A percentile compares a stretch with the other conserved stretches of the same genome.
Conservation (phyloP, 1,284 basidiomycete genomes). For the Ceratobasidium sp. region DNA sequence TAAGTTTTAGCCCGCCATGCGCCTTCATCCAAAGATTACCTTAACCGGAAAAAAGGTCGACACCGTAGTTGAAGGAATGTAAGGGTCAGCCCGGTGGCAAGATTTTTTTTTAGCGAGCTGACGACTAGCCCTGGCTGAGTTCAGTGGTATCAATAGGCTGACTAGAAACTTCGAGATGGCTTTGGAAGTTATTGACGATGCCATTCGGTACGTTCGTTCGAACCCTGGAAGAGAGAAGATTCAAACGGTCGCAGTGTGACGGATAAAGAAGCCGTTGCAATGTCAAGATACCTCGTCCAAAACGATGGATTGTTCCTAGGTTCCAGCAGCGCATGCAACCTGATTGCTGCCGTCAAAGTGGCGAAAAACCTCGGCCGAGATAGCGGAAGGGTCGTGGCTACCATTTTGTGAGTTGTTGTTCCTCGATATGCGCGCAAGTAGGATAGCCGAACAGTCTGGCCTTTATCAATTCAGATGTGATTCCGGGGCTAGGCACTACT, state of each 20-base stretch:
- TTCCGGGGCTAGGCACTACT: conserved; percentile 84
- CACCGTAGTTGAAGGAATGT: conserved; percentile 89
- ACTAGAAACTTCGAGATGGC: conserved; percentile 88
- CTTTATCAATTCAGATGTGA: conserved; percentile 66
- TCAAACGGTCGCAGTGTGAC: conserved; percentile 64
- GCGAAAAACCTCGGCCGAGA: conserved; percentile 67
- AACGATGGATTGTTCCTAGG: conserved; percentile 95
- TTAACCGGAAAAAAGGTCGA: conserved; percentile 62
- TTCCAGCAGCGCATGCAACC: conserved; percentile 94
- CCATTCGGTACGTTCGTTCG: conserved; percentile 69
- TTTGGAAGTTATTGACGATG: conserved; percentile 82
- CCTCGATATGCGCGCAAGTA: too few relatives aligned
- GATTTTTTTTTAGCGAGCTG: neutral
- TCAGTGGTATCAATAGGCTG: conserved; percentile 86
- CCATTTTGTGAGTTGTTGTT: conserved; percentile 69
- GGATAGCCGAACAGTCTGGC: neutral
- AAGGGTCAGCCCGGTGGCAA: conserved; percentile 50
- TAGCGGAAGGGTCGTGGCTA: conserved; percentile 75
- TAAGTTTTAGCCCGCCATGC: conserved; percentile 38
- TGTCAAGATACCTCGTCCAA: conserved; percentile 88
- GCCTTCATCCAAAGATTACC: neutral
- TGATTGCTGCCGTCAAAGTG: conserved; percentile 86
- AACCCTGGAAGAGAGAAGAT: neutral
- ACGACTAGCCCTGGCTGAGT: conserved; percentile 43
- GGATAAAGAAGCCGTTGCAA: conserved; percentile 88